phyloP scores from a whole-genome alignment of 169 alveolate genomes.

The Cryptosporidium sp. region DNA sequence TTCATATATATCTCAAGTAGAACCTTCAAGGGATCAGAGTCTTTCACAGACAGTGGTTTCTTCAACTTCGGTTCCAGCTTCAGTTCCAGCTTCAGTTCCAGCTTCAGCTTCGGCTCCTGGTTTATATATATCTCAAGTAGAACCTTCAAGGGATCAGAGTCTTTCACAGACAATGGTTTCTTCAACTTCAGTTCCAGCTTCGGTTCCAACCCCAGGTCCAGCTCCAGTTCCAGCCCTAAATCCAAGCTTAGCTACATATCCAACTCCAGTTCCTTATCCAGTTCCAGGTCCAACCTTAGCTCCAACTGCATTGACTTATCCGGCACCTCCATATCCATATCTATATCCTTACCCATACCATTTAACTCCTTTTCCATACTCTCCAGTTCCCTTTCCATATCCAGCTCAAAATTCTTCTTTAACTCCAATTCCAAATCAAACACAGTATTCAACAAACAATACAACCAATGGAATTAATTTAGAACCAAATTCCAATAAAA shows the following conservation, averaged over 20 bases:
- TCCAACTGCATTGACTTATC: not conserved
- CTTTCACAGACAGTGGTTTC: not conserved
- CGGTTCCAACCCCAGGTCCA: not conserved
- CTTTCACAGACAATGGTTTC: not conserved
- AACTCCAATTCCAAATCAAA: not conserved
- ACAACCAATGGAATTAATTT: not conserved
- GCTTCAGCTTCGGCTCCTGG: not conserved
- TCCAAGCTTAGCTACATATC: not conserved
- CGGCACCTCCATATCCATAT: not conserved
- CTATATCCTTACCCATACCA: not conserved
- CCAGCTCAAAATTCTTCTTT: not conserved
- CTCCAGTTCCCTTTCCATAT: not conserved
- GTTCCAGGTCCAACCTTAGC: not conserved
- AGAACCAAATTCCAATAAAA: not conserved
- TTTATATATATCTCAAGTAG: not conserved
- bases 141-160: not conserved
- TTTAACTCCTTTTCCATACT: not conserved
- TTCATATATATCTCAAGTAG: not conserved
- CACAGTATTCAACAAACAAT: not conserved
- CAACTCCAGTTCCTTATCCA: not conserved
- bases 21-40: not conserved
- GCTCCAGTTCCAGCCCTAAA: not conserved
- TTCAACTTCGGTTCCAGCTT: not conserved
- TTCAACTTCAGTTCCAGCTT: not conserved
- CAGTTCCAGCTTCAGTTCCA: not conserved